These are phyloP conservation scores for Monilinia fructigena DNA, from an alignment of 2,329 filamentous ascomycete genomes.

Conservation along the genomic window DNA sequence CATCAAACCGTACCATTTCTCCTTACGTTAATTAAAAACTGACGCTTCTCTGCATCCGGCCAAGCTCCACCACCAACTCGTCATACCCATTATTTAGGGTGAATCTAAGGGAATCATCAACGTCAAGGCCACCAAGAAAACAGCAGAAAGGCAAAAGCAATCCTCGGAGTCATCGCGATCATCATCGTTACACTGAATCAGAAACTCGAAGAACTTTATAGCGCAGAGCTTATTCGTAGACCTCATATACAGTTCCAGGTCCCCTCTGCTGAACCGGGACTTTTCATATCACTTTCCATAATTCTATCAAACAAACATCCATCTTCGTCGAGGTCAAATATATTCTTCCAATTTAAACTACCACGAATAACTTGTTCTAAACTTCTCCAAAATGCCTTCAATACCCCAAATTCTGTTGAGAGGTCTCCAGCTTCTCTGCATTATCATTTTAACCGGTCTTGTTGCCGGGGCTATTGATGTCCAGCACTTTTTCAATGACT, in stretches of 20 bases:
- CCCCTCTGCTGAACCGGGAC: neutral
- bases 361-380: neutral
- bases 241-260: neutral
- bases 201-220: neutral
- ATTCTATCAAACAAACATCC: neutral
- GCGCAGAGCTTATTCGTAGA: constrained; percentile 6
- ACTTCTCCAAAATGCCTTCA: constrained; percentile 28
- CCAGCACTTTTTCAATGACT: constrained; percentile 62
- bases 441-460: constrained; percentile 37
- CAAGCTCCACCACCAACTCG: neutral
- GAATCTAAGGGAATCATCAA: neutral
- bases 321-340: neutral
- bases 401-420: constrained; percentile 34
- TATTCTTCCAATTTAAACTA: too few relatives aligned
- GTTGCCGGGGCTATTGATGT: constrained; percentile 39
- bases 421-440: constrained; percentile 35
- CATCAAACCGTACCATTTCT: neutral
- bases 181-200: constrained; percentile 10
- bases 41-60: neutral
- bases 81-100: neutral
- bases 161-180: neutral
- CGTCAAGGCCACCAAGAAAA: neutral
- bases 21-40: neutral
- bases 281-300: neutral
- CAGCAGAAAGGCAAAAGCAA: neutral